A percentile compares a stretch with the other conserved stretches of the same genome.
Conservation (phyloP, 768 basidiomycete species). For the Porphyrellus cyaneotinctus region DNA sequence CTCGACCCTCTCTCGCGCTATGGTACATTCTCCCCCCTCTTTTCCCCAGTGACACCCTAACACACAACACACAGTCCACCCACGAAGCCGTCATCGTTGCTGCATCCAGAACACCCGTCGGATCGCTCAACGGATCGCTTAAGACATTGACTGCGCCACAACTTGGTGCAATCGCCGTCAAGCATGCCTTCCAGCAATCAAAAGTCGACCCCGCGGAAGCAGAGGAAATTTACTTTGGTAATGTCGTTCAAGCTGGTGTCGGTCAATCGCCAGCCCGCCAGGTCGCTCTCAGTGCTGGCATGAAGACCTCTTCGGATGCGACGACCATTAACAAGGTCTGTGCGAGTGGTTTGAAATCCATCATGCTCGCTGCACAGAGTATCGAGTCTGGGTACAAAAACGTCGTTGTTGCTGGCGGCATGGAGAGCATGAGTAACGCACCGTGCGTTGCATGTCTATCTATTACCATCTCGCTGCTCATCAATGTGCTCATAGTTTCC, state of each 20-base stretch:
- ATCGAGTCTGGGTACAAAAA: constrained; percentile 83
- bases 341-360: constrained; percentile 93
- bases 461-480: constrained; percentile 2
- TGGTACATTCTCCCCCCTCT: constrained; percentile 38
- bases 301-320: constrained; percentile 83
- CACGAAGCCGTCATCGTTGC: constrained; percentile 92
- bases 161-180: constrained; percentile 84
- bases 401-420: constrained; percentile 91
- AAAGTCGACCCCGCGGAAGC: constrained; percentile 75
- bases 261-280: constrained; percentile 99
- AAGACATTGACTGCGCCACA: constrained; percentile 88
- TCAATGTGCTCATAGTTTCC: constrained; percentile 49
- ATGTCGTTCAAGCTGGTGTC: constrained; percentile 95
- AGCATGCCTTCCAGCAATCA: constrained; percentile 80
- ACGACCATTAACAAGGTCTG: constrained; percentile 99
- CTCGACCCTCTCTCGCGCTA: constrained; percentile 38
- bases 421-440: constrained; percentile 99
- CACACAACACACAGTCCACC: constrained; percentile 30
- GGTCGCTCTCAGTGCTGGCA: constrained; percentile 87
- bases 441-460: constrained; percentile 60
- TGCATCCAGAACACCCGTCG: constrained; percentile 91
- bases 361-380: constrained; percentile 90
- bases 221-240: constrained; percentile 97
- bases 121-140: constrained; percentile 86
- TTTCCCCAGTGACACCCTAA: background rate